Conservation (phyloP, 306 rosid species). For the Gleditsia sinensis region DNA sequence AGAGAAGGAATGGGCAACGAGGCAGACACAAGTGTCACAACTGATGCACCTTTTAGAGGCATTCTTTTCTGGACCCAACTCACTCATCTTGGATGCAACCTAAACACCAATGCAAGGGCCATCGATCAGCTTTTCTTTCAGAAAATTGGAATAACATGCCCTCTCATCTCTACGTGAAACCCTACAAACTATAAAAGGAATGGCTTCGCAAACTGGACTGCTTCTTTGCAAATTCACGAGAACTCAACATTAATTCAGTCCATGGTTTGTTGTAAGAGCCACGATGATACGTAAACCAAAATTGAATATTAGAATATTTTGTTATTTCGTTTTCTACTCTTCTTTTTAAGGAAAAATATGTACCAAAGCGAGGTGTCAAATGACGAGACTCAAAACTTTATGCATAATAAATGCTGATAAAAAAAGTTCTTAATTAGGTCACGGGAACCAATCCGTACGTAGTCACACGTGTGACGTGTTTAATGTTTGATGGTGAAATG, state of each 20-base stretch:
- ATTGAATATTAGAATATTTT: not conserved
- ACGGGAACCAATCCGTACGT: not conserved
- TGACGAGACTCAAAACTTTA: slow-evolving; percentile 17
- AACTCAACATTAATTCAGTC: too few relatives aligned
- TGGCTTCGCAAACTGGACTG: too few relatives aligned
- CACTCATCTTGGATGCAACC: slow-evolving; percentile 31
- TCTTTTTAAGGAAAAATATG: not conserved
- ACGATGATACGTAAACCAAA: too few relatives aligned
- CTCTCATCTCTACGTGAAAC: too few relatives aligned
- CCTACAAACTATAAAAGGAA: too few relatives aligned
- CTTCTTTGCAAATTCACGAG: too few relatives aligned
- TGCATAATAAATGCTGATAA: slow-evolving; percentile 13
- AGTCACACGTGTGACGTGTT: slow-evolving; percentile 56
- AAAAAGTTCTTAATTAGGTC: not conserved
- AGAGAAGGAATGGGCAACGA: slow-evolving; percentile 33
- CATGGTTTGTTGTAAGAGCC: too few relatives aligned
- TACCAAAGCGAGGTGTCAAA: not conserved
- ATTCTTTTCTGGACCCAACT: slow-evolving; percentile 36
- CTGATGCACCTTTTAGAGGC: slow-evolving; percentile 2
- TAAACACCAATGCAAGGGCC: slow-evolving; percentile 31
- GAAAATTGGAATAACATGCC: too few relatives aligned
- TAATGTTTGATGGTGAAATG: slow-evolving; percentile 44
- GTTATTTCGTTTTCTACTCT: not conserved
- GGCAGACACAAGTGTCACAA: slow-evolving; percentile 35
- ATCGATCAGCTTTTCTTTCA: slow-evolving; percentile 30